Evolutionary conservation across 306 rosid species (phyloP).

Genomic region (Prunus mume): DNA sequence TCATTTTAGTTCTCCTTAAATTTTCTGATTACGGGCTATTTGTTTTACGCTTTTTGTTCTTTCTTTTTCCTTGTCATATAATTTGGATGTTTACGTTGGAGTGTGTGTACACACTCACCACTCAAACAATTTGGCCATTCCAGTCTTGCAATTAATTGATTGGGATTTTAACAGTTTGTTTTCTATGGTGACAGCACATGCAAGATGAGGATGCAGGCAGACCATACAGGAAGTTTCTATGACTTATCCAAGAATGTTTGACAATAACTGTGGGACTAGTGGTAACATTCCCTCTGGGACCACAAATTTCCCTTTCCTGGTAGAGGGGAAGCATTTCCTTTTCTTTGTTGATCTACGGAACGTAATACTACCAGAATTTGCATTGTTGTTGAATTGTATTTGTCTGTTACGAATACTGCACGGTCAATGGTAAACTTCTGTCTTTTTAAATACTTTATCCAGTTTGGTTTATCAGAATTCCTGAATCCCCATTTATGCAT

Average conservation of each 20-base stretch:
- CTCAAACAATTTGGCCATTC: background rate
- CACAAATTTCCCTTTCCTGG: slow-evolving; percentile 23
- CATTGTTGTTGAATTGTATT: background rate
- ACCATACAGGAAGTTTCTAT: slow-evolving; percentile 80
- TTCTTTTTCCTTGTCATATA: too few relatives aligned
- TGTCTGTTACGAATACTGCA: slow-evolving; percentile 5
- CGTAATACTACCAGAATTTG: background rate
- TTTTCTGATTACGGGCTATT: background rate
- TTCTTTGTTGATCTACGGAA: slow-evolving; percentile 2
- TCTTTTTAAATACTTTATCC: background rate
- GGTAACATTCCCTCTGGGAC: slow-evolving; percentile 27
- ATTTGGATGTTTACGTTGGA: background rate
- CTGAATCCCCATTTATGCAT: background rate
- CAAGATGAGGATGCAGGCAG: slow-evolving; percentile 93
- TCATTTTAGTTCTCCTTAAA: too few relatives aligned
- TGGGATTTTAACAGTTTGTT: background rate
- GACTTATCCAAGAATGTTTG: slow-evolving; percentile 25
- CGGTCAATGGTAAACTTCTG: background rate
- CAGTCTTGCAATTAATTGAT: background rate
- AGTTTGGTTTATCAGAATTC: background rate
- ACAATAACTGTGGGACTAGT: slow-evolving; percentile 40
- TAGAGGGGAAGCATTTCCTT: slow-evolving; percentile 10
- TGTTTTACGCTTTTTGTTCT: too few relatives aligned
- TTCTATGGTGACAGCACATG: slow-evolving; percentile 57
- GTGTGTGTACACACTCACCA: background rate